Percentiles rank a stretch among this genome's conserved stretches.
Evolutionary conservation across 805 yeast genomes (phyloP).

Genomic region (Myxozyma neotropica): DNA sequence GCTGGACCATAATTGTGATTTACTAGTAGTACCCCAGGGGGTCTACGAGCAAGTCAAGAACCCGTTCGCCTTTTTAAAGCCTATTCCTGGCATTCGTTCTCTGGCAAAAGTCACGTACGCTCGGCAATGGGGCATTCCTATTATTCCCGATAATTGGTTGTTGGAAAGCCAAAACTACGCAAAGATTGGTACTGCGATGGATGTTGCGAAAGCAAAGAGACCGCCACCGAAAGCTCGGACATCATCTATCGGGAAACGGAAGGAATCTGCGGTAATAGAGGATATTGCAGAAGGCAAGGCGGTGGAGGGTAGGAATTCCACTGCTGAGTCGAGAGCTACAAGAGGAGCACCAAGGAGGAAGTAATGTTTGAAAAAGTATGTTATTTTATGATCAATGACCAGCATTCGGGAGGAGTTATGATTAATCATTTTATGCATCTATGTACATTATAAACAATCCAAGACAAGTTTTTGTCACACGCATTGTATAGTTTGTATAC

Average conservation of each 20-base stretch:
- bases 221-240: neutral
- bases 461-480: neutral
- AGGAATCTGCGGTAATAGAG: neutral
- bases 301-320: too few species aligned
- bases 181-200: neutral
- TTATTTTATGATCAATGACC: neutral
- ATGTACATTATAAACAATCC: neutral
- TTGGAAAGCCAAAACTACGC: constrained; percentile 21
- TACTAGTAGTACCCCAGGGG: constrained; percentile 48
- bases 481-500: too few species aligned
- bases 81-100: constrained; percentile 4
- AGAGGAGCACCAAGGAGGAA: neutral
- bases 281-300: neutral
- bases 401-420: too few species aligned
- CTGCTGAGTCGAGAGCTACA: too few species aligned
- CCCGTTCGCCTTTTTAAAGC: neutral
- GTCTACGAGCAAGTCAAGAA: constrained; percentile 10
- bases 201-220: neutral
- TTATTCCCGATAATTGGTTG: constrained; percentile 45
- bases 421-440: constrained; percentile 2
- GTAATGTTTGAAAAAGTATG: neutral
- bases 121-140: constrained; percentile 44
- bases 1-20: constrained; percentile 55
- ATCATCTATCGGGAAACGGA: neutral
- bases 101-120: constrained; percentile 43